phyloP scores from a whole-genome alignment of 257 asterid species.

The Ajuga chamaepitys region DNA sequence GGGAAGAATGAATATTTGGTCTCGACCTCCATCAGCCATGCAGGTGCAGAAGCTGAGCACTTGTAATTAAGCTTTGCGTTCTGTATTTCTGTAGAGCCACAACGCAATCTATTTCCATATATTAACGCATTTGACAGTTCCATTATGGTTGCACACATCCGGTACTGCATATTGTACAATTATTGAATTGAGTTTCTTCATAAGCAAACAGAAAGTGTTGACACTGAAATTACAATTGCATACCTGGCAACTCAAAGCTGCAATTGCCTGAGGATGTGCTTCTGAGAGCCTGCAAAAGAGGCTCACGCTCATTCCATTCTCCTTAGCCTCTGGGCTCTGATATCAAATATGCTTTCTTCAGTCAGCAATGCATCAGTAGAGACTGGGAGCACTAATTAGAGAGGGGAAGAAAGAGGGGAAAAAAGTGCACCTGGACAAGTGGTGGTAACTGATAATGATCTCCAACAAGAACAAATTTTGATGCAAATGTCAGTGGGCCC shows the following conservation, averaged over 20 bases:
- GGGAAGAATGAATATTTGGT: neutral
- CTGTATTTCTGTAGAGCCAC: constrained; percentile 80
- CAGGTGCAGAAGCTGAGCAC: constrained; percentile 42
- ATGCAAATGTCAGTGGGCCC: constrained; percentile 87
- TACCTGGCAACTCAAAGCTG: constrained; percentile 93
- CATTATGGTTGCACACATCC: constrained; percentile 90
- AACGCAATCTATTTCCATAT: constrained; percentile 79
- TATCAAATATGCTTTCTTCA: constrained; percentile 13
- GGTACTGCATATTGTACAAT: constrained; percentile 69
- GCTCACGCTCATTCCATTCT: constrained; percentile 85
- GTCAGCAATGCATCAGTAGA: constrained; percentile 15
- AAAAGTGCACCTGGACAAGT: constrained; percentile 71
- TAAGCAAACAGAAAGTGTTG: neutral
- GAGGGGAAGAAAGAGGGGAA: neutral
- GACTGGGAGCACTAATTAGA: constrained; percentile 10
- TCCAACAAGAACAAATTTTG: constrained; percentile 94
- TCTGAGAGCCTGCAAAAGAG: constrained; percentile 93
- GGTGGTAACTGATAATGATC: constrained; percentile 99
- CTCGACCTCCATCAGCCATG: constrained; percentile 76
- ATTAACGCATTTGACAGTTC: constrained; percentile 87
- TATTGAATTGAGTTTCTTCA: constrained; percentile 12
- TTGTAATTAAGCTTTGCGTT: constrained; percentile 65
- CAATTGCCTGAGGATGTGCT: constrained; percentile 96
- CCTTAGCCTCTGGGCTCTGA: constrained; percentile 93
- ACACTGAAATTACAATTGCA: constrained; percentile 3